Evolutionary conservation across 768 basidiomycete genomes (phyloP).

Genomic region (Naematelia aurantialba): DNA sequence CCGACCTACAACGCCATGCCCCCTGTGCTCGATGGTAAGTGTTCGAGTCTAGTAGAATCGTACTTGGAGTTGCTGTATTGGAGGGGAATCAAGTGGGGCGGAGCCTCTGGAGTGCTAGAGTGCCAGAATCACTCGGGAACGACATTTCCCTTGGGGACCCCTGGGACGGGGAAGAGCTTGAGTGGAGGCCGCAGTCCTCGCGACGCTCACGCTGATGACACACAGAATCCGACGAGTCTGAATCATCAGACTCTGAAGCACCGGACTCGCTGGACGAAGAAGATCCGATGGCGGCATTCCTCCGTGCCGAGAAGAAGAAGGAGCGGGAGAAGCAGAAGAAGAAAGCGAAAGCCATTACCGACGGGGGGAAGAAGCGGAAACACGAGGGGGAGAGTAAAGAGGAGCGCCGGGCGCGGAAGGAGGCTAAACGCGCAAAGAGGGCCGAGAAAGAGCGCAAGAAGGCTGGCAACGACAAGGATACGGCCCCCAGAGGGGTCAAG

Average conservation of each 20-base stretch:
- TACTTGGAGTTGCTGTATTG: not conserved
- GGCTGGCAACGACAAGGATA: conserved; percentile 4
- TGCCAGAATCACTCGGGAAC: no score
- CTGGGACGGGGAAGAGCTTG: no score
- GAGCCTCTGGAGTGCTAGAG: no score
- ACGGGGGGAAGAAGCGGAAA: conserved; percentile 54
- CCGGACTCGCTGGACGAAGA: conserved; percentile 73
- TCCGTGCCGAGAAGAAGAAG: conserved; percentile 62
- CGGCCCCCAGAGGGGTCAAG: conserved; percentile 4
- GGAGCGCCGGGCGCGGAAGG: conserved; percentile 62
- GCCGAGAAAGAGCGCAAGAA: conserved; percentile 22
- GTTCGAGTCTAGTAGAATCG: not conserved
- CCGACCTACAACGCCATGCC: conserved; percentile 86
- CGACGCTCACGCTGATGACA: no score
- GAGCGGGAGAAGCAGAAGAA: conserved; percentile 56
- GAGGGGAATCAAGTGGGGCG: no score
- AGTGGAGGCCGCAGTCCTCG: no score
- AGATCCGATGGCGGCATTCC: conserved; percentile 95
- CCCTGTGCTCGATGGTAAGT: conserved; percentile 61
- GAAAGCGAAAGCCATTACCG: conserved; percentile 52
- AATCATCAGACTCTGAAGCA: conserved; percentile 19
- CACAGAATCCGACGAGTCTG: conserved; percentile 15
- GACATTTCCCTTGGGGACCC: no score
- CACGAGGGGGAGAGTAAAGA: conserved; percentile 57
- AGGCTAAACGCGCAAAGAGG: conserved; percentile 68